phyloP scores from a whole-genome alignment of 306 rosid species.

The Dicorynia guianensis region DNA sequence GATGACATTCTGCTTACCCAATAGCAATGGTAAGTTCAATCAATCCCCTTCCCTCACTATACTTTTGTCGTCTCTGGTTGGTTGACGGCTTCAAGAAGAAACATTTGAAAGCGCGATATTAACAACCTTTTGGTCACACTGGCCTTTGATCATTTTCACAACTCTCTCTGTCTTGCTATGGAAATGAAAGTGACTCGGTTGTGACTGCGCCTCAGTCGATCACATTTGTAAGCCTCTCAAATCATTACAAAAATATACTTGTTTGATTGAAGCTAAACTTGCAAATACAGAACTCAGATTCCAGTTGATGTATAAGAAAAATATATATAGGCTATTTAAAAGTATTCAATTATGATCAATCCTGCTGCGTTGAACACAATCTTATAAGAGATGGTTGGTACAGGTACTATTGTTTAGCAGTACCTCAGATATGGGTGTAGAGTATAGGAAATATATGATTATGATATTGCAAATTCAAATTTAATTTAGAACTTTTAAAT shows the following conservation, averaged over 20 bases:
- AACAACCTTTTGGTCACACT: constrained; percentile 39
- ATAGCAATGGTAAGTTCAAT: not conserved
- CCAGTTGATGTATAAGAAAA: too few relatives aligned
- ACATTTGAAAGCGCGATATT: constrained; percentile 46
- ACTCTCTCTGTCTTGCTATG: constrained; percentile 32
- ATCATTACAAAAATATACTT: not conserved
- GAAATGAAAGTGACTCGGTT: constrained; percentile 41
- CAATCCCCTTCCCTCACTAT: not conserved
- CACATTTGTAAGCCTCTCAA: constrained; percentile 22
- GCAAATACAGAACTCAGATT: constrained; percentile 22
- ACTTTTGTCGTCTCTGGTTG: not conserved
- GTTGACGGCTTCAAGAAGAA: constrained; percentile 50
- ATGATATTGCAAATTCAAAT: too few relatives aligned
- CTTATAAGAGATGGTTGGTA: too few relatives aligned
- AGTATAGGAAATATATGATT: too few relatives aligned
- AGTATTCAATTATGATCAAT: too few relatives aligned
- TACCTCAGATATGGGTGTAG: too few relatives aligned
- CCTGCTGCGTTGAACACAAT: too few relatives aligned
- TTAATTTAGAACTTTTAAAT: too few relatives aligned
- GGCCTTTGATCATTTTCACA: not conserved
- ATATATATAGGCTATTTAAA: too few relatives aligned
- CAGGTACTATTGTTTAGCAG: too few relatives aligned
- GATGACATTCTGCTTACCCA: constrained; percentile 74
- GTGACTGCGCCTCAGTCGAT: constrained; percentile 13
- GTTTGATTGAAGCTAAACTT: constrained; percentile 10